Conservation (phyloP, 1,284 basidiomycete genomes). For the Blastosporella zonata region DNA sequence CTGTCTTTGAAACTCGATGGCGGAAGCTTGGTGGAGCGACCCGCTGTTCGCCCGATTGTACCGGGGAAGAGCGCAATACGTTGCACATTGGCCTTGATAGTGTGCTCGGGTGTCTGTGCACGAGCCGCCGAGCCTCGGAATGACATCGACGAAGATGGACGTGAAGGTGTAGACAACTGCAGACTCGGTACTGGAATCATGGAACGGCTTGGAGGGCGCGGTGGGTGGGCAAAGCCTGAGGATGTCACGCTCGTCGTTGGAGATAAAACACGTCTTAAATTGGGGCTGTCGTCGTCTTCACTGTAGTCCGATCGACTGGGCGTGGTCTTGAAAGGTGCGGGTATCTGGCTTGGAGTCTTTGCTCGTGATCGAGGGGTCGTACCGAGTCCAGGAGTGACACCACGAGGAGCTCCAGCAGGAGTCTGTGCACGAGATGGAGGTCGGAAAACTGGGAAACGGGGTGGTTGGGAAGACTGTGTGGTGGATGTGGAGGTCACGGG, state of each 20-base stretch:
- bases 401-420: conserved; percentile 31
- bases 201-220: conserved; percentile 77
- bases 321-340: conserved; percentile 55
- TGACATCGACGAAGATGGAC: conserved; percentile 71
- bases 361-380: conserved; percentile 60
- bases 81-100: conserved; percentile 53
- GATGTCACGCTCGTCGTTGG: conserved; percentile 44
- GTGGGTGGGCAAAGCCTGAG: conserved; percentile 42
- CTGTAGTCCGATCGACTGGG: conserved; percentile 42
- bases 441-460: conserved; percentile 38
- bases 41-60: conserved; percentile 33
- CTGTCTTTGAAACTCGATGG: conserved; percentile 75
- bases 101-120: conserved; percentile 68
- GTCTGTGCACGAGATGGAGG: conserved; percentile 44
- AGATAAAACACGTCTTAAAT: conserved; percentile 60
- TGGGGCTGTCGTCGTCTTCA: conserved; percentile 46
- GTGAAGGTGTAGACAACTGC: conserved; percentile 65
- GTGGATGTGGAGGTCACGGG: conserved; percentile 71
- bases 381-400: conserved; percentile 37
- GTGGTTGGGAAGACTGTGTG: conserved; percentile 54
- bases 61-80: conserved; percentile 53
- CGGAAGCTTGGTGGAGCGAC: conserved; percentile 49
- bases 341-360: conserved; percentile 75
- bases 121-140: conserved; percentile 46
- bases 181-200: conserved; percentile 77